Base-by-base conservation (phyloP, 176 grass and related monocot genomes). In the Carex cristatella region DNA sequence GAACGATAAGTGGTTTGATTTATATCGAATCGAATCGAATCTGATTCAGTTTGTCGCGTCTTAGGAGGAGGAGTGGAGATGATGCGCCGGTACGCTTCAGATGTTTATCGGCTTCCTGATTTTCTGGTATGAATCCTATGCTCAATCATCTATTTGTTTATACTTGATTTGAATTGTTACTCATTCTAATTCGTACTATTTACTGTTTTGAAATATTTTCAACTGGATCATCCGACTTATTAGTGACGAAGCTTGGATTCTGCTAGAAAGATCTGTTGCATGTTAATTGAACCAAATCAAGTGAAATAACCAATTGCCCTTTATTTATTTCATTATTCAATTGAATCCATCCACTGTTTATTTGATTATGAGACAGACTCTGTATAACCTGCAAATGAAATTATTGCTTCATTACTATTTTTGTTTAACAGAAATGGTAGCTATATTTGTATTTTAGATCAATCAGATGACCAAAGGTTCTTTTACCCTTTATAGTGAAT, bases 81-180 rank as follows among this genome's bases (percentile, higher is more conserved):
- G 80, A 67, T 83, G 80, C 61, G 62, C 23, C 58, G 80, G 30
- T 83, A 60, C 58, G n/a, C 14, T 55, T 55, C 62, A 11, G 80
- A 83, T 59, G 51, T 83, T 68, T 15, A 7, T 67, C 60, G 80
- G 42, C 61, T 63, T 63, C 61, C 61, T 65, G 46, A 83, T 67
- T 83, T 83, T 18, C 46, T 83, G 80, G 80, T 83, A 68, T 35
- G 80, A 61, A 18, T 42, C 40, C 55, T 38, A 35, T 18, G 53
- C 18, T 37, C 0, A 61, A 80, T 80, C 23, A 80, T 58, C 1
- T 28, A 48, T 49, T 18, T 74, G 35, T 42, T 65, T 40, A 16
- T 6, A 49, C 48, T 49, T 51, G n/a, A 51, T 51, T 49, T 27
- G 33, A 5, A 70, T 53, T 1, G 65, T 35, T 70, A 70, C 35